Evolutionary conservation across 2,329 filamentous ascomycete species (phyloP).

Genomic region (Claviceps lovelessii): DNA sequence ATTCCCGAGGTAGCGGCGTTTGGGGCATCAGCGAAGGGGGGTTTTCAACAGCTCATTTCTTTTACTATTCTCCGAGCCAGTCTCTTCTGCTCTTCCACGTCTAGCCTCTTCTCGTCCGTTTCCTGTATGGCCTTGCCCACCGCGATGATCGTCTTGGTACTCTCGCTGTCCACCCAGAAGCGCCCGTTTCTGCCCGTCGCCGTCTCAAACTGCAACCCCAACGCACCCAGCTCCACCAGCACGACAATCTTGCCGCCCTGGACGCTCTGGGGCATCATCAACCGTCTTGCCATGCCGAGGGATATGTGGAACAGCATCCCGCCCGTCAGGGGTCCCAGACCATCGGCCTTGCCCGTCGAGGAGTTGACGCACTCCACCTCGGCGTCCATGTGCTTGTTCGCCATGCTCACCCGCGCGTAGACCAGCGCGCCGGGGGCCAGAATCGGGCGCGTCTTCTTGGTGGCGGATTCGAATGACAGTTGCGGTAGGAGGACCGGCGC

Average conservation of each 20-base stretch:
- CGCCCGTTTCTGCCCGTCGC: conserved; percentile 85
- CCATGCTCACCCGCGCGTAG: conserved; percentile 70
- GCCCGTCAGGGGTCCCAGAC: conserved; percentile 66
- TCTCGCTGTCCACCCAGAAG: conserved; percentile 80
- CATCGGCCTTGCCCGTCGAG: conserved; percentile 75
- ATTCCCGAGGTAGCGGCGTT: no score
- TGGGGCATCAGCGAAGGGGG: no score
- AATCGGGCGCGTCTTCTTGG: conserved; percentile 78
- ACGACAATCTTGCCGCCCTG: conserved; percentile 54
- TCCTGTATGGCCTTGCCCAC: conserved; percentile 67
- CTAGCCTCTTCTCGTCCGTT: conserved; percentile 55
- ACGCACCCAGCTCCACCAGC: conserved; percentile 61
- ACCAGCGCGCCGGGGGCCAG: conserved; percentile 64
- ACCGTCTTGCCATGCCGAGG: conserved; percentile 63
- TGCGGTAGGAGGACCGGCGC: conserved; percentile 61
- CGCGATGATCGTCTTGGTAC: conserved; percentile 54
- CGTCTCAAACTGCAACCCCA: conserved; percentile 79
- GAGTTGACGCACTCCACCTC: conserved; percentile 84
- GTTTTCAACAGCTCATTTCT: conserved; percentile 30
- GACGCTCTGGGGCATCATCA: conserved; percentile 51
- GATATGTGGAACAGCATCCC: conserved; percentile 81
- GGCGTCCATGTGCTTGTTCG: conserved; percentile 70
- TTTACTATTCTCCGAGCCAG: conserved; percentile 53
- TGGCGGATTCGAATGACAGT: conserved; percentile 83
- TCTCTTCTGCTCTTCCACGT: conserved; percentile 53